Evolutionary conservation across 129 eudicot species (phyloP), one percentile per base, ranked within the genome.

Genomic region (Tanacetum coccineum): DNA sequence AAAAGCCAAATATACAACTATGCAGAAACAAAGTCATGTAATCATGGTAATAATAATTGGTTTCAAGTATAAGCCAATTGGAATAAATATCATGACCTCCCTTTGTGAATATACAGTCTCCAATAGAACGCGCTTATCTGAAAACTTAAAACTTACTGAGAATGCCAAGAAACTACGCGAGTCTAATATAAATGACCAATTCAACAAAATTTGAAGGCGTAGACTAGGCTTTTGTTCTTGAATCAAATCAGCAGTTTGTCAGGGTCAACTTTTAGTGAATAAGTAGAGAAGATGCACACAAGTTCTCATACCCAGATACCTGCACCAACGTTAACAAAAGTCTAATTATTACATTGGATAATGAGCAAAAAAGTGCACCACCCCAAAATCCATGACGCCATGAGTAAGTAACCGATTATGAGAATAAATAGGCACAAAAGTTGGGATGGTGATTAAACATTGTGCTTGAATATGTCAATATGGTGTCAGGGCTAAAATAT

Each of bases 81-180:
- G 44, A 55, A 66, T 54, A 47, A 17, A 32, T 46, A 66, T 66
- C 14, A 49, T 47, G 19, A 66, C 59, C 58, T 57, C 42, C 30
- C 74, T 22, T 70, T 20, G 46, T 70, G 58, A 57, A 57, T 57
- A 70, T 59, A 68, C 32, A 40, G 46, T 68, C n/a, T 57, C 73
- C 61, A 66, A 71, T 25, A 46, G 67, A 74, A 39, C 13, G 40
- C 30, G 59, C 28, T 30, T 74, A 57, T 66, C 67, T 58, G 73
- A 57, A 42, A 48, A 22, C 66, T 17, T 66, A 32, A 5, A 58
- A 56, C 67, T 30, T 74, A 58, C 66, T 73, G 46, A 56, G 66
- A 56, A 73, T 18, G 46, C 72, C 32, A 44, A 55, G 55, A 62
- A 25, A 42, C 44, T 48, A 15, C 30, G 32, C 21, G 50, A 74